These are phyloP conservation scores for Protea cynaroides DNA, from an alignment of 164 flowering plant genomes.

Conservation along the genomic window DNA sequence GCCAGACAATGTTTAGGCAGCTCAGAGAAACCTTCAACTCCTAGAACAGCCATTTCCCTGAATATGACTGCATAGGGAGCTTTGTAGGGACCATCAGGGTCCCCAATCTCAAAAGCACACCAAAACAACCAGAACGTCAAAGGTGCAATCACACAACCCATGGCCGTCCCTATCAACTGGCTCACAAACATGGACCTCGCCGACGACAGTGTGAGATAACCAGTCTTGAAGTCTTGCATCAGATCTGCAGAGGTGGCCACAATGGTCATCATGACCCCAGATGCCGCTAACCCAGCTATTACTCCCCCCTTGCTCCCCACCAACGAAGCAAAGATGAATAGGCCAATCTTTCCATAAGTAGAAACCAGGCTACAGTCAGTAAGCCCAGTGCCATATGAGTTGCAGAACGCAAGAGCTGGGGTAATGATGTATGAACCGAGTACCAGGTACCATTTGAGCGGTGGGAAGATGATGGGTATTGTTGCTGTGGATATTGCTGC, in stretches of 20 bases:
- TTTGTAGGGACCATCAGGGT: conserved; percentile 87
- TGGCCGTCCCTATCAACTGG: conserved; percentile 82
- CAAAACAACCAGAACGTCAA: conserved; percentile 94
- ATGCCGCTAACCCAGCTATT: conserved; percentile 83
- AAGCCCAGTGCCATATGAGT: conserved; percentile 93
- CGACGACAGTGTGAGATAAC: conserved; percentile 88
- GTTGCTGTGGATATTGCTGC: conserved; percentile 84
- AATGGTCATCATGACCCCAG: conserved; percentile 95
- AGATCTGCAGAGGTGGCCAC: conserved; percentile 98
- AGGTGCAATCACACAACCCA: conserved; percentile 95
- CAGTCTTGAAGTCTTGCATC: conserved; percentile 97
- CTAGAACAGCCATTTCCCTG: conserved; percentile 92
- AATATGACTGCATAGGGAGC: conserved; percentile 91
- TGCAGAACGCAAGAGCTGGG: conserved; percentile 96
- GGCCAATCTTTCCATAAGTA: conserved; percentile 89
- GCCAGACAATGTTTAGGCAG: conserved; percentile 86
- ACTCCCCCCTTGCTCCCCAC: conserved; percentile 87
- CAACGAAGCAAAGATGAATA: conserved; percentile 72
- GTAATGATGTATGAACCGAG: conserved; percentile 73
- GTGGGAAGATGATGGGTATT: conserved; percentile 79
- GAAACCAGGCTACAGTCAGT: conserved; percentile 92
- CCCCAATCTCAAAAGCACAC: conserved; percentile 88
- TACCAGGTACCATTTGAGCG: conserved; percentile 87
- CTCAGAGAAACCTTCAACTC: conserved; percentile 92
- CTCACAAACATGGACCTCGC: conserved; percentile 94